A percentile compares a stretch with the other conserved stretches of the same genome.
Conservation (phyloP, 805 yeast genomes). For the Myxozyma melibiosi region DNA sequence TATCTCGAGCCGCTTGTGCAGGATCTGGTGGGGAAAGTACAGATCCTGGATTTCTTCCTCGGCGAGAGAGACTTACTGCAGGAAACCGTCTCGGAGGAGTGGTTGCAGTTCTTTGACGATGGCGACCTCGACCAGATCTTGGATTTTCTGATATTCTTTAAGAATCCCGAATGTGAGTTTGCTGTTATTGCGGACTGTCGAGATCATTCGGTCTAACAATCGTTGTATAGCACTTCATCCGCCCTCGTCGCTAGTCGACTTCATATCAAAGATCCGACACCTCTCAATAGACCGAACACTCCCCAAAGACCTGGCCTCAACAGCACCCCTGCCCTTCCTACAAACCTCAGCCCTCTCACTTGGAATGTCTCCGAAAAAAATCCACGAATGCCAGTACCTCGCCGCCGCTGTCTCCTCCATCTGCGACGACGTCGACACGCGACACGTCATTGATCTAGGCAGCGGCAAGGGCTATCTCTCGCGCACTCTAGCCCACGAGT, state of each 20-base stretch:
- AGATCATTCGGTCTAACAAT: background rate
- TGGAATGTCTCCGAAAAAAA: conserved; percentile 35
- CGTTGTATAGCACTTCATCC: background rate
- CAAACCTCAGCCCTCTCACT: conserved; percentile 21
- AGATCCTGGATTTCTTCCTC: conserved; percentile 31
- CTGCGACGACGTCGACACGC: conserved; percentile 12
- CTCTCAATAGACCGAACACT: conserved; percentile 19
- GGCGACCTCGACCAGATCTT: conserved; percentile 16
- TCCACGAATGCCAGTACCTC: conserved; percentile 33
- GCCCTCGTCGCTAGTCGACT: conserved; percentile 21
- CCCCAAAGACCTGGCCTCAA: background rate
- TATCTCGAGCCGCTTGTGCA: conserved; percentile 30
- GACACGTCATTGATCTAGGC: conserved; percentile 35
- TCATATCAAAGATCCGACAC: conserved; percentile 9
- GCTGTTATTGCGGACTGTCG: no score
- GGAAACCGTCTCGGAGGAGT: conserved; percentile 20
- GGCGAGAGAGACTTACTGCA: conserved; percentile 24
- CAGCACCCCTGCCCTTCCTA: background rate
- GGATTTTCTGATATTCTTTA: conserved; percentile 17
- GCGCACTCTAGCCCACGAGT: conserved; percentile 29
- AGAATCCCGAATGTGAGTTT: background rate
- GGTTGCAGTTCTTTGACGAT: conserved; percentile 27
- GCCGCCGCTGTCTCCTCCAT: conserved; percentile 18
- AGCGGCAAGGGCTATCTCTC: conserved; percentile 37
- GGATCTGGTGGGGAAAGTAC: conserved; percentile 22